phyloP scores from a whole-genome alignment of 2,329 filamentous ascomycete genomes.

The Ophiostoma populinum region DNA sequence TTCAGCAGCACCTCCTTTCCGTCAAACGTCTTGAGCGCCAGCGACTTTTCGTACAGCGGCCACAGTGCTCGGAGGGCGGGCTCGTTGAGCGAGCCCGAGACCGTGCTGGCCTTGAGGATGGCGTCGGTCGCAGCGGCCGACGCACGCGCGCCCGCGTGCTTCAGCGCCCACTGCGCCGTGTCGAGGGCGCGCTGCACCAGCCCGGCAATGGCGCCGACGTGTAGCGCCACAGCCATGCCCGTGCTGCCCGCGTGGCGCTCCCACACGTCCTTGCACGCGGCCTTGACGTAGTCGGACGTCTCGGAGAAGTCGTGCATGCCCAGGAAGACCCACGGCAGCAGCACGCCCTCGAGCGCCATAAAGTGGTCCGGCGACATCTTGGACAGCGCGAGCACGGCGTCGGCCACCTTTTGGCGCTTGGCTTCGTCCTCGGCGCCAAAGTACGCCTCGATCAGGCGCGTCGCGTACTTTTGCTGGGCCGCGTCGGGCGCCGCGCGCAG shows the following conservation, averaged over 20 bases:
- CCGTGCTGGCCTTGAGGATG: conserved; percentile 40
- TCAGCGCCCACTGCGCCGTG: conserved; percentile 74
- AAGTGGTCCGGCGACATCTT: conserved; percentile 85
- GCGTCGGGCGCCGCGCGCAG: conserved; percentile 39
- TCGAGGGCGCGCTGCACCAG: conserved; percentile 53
- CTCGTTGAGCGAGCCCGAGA: conserved; percentile 40
- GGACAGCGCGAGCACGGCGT: conserved; percentile 67
- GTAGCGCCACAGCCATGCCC: conserved; percentile 57
- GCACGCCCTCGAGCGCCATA: conserved; percentile 51
- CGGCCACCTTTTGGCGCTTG: conserved; percentile 58
- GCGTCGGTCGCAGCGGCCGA: conserved; percentile 57
- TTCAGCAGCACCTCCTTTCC: conserved; percentile 76
- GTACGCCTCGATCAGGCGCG: conserved; percentile 50
- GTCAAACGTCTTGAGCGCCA: conserved; percentile 80
- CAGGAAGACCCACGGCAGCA: conserved; percentile 78
- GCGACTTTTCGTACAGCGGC: conserved; percentile 65
- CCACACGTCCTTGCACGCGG: conserved; percentile 77
- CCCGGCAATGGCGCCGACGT: conserved; percentile 63
- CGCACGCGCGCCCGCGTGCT: conserved; percentile 71
- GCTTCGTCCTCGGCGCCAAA: conserved; percentile 65
- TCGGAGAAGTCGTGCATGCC: conserved; percentile 73
- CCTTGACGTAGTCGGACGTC: conserved; percentile 41
- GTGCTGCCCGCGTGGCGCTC: conserved; percentile 74
- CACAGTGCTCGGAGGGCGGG: conserved; percentile 50
- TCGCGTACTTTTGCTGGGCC: conserved; percentile 32